Conservation (phyloP, 1,284 basidiomycete genomes). For the Coriolopsis trogii region DNA sequence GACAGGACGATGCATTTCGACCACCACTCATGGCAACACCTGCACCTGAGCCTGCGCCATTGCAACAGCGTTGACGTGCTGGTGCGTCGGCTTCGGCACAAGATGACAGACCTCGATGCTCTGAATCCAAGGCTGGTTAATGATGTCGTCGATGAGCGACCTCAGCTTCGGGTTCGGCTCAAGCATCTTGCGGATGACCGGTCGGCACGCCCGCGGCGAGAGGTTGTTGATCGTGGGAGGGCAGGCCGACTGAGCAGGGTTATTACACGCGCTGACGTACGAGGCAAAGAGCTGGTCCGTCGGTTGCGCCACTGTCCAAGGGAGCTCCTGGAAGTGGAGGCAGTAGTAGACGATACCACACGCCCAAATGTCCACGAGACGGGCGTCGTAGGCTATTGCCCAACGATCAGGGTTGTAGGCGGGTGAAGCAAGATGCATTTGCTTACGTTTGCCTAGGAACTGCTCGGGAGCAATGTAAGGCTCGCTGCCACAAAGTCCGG, state of each 20-base stretch:
- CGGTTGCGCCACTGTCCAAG: conserved; percentile 93
- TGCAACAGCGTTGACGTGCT: conserved; percentile 48
- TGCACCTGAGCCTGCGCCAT: conserved; percentile 33
- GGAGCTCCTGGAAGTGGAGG: conserved; percentile 95
- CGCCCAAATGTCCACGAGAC: conserved; percentile 98
- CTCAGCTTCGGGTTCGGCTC: conserved; percentile 91
- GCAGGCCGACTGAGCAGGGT: conserved; percentile 46
- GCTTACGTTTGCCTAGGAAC: conserved; percentile 94
- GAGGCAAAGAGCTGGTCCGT: conserved; percentile 84
- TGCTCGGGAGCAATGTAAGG: conserved; percentile 99
- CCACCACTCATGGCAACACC: conserved; percentile 5
- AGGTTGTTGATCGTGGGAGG: conserved; percentile 88
- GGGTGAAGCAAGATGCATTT: conserved; percentile 30
- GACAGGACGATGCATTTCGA: not conserved
- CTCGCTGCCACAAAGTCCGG: conserved; percentile 95
- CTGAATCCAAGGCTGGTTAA: conserved; percentile 84
- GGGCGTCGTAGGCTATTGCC: conserved; percentile 89
- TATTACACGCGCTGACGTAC: conserved; percentile 73
- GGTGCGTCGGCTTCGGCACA: conserved; percentile 61
- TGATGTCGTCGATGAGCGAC: conserved; percentile 81
- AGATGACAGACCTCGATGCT: conserved; percentile 77
- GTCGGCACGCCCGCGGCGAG: conserved; percentile 83
- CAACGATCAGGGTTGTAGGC: conserved; percentile 31
- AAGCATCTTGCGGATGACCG: conserved; percentile 91
- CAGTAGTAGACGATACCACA: conserved; percentile 98